These are phyloP conservation scores for Pelargonium australe DNA, from an alignment of 441 rosid genomes.

Conservation along the genomic window DNA sequence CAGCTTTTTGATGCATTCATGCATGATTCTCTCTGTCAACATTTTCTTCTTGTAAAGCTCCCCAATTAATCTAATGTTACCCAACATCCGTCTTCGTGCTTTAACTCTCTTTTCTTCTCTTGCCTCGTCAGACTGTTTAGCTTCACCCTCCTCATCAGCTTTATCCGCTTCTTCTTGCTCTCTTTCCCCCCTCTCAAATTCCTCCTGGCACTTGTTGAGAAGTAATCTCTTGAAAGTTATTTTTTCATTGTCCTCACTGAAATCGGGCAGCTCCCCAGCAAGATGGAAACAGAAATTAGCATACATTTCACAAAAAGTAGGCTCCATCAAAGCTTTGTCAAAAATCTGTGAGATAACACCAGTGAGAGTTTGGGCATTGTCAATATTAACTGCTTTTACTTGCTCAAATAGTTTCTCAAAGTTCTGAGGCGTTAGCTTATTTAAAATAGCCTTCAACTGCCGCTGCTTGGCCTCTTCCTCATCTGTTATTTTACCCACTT, in stretches of 20 bases:
- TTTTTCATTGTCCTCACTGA: conserved; percentile 54
- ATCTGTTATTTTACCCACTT: conserved; percentile 70
- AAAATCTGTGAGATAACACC: conserved; percentile 91
- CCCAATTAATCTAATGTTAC: conserved; percentile 93
- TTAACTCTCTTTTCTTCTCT: conserved; percentile 84
- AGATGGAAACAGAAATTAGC: conserved; percentile 72
- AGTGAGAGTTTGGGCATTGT: conserved; percentile 59
- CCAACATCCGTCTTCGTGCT: conserved; percentile 85
- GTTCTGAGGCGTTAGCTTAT: conserved; percentile 96
- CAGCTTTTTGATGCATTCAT: conserved; percentile 64
- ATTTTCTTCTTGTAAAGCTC: conserved; percentile 89
- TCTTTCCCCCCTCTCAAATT: conserved; percentile 86
- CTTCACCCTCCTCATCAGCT: conserved; percentile 73
- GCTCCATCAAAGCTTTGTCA: conserved; percentile 96
- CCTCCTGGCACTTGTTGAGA: conserved; percentile 87
- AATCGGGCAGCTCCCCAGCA: conserved; percentile 67
- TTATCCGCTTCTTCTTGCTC: conserved; percentile 94
- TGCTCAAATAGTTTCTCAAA: conserved; percentile 85
- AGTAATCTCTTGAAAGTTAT: conserved; percentile 81
- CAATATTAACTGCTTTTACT: conserved; percentile 76
- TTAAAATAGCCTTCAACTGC: conserved; percentile 74
- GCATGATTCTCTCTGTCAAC: conserved; percentile 91
- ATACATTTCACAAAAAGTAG: conserved; percentile 98
- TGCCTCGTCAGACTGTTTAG: conserved; percentile 64
- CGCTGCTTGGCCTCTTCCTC: conserved; percentile 84